Conservation (phyloP, 176 grass and related monocot genomes). For the Calamus simplicifolius region DNA sequence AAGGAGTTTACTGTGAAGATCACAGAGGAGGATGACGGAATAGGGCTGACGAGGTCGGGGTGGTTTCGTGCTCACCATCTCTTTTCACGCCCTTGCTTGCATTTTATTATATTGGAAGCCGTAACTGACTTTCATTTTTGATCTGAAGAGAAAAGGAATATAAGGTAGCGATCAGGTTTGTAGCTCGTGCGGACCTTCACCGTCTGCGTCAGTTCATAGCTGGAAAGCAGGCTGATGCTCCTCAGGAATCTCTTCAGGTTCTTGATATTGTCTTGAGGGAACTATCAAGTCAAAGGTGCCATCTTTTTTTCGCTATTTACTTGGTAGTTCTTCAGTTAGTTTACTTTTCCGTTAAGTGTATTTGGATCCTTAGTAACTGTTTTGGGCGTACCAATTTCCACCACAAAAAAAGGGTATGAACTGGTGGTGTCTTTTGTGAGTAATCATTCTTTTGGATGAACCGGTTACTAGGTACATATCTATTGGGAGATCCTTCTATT, state of each 20-base stretch:
- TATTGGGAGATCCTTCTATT: slow-evolving; percentile 64
- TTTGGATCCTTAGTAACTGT: no score
- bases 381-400: background rate
- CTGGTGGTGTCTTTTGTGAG: background rate
- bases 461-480: slow-evolving; percentile 24
- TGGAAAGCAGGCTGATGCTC: slow-evolving; percentile 24
- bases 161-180: slow-evolving; percentile 39
- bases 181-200: slow-evolving; percentile 22
- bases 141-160: slow-evolving; percentile 28
- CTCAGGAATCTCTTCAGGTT: slow-evolving; percentile 30
- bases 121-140: background rate
- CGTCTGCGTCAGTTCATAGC: slow-evolving; percentile 36
- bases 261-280: slow-evolving; percentile 51
- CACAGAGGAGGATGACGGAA: slow-evolving; percentile 8
- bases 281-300: slow-evolving; percentile 21
- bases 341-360: no score
- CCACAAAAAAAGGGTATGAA: no score
- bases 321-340: no score
- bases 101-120: background rate
- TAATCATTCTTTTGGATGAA: background rate
- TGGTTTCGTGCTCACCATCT: background rate
- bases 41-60: background rate
- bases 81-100: background rate
- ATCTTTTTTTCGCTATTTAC: no score
- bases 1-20: slow-evolving; percentile 32